phyloP scores from a whole-genome alignment of 352 stramenopile genomes.

The Pythium rishiriense region DNA sequence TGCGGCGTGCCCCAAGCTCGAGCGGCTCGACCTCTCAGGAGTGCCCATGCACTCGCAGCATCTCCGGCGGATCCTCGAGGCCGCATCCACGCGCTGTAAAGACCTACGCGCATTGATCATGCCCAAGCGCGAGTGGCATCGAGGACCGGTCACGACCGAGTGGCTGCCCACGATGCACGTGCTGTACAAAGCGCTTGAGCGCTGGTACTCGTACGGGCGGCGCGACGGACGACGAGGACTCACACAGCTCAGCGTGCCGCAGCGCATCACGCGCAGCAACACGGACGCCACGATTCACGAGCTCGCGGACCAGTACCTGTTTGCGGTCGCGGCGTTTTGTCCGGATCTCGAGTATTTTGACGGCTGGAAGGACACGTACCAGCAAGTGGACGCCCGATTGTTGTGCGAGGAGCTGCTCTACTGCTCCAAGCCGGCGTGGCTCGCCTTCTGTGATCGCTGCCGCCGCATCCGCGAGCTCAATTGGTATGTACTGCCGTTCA shows the following conservation, averaged over 20 bases:
- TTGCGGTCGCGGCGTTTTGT: constrained; percentile 32
- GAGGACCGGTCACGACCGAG: constrained; percentile 12
- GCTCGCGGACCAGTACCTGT: constrained; percentile 22
- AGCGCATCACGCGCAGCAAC: constrained; percentile 22
- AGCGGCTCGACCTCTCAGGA: constrained; percentile 22
- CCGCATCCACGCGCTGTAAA: constrained; percentile 5
- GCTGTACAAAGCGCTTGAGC: constrained; percentile 16
- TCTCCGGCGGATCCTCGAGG: constrained; percentile 14
- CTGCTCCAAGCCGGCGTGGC: constrained; percentile 37
- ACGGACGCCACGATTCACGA: constrained; percentile 19
- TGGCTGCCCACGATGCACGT: constrained; percentile 21
- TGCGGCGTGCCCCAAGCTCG: constrained; percentile 9
- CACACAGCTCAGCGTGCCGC: constrained; percentile 29
- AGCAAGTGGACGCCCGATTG: constrained; percentile 36
- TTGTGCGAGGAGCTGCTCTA: constrained; percentile 27
- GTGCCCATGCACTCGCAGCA: constrained; percentile 21
- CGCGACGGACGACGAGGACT: constrained; percentile 19
- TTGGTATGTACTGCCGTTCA: constrained; percentile 68
- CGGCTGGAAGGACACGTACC: constrained; percentile 63
- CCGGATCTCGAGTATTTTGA: constrained; percentile 62
- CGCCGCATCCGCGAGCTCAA: constrained; percentile 53
- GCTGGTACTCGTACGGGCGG: constrained; percentile 14
- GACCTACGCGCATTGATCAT: constrained; percentile 20
- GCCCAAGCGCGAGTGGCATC: constrained; percentile 22
- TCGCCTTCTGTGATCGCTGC: constrained; percentile 44